Evolutionary conservation across 768 basidiomycete species (phyloP), one percentile per base, ranked within the genome.

Genomic region (Cystobasidium onofrii): DNA sequence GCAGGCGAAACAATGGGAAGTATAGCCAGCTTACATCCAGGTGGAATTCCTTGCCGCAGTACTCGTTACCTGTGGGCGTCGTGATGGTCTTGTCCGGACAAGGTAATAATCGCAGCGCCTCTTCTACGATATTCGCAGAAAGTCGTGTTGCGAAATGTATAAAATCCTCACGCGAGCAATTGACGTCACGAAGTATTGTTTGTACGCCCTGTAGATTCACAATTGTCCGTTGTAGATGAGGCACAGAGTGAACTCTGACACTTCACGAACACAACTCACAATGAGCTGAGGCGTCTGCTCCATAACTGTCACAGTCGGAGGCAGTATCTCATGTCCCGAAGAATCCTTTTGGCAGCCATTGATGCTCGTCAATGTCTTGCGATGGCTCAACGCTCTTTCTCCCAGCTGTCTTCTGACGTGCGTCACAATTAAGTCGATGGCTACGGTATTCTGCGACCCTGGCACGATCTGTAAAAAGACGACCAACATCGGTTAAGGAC

Each of bases 401-500:
- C 88, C 86, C 57, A 98, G 85, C 80, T 96, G 88, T 44, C 88
- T 86, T 31, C 88, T 86, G 73, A 98, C 87, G 79, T 98, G 96
- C 1, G 91, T 92, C 18, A 89, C 88, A 66, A 99, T 92, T 44
- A 99, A 84, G 74, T 96, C 94, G 69, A 96, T 92, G 1, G 95
- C 93, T 12, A 95, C 89, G 25, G 86, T 81, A 78, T 98, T 98
- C 76, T 92, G 87, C 1, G 87, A 86, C 1, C 95, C 95, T 0
- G 94, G 94, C n/a, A 99, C 94, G 76, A 97, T 94, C 93, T 95
- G 75, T n/a, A 64, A 27, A 12, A n/a, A n/a, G n/a, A n/a, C n/a
- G n/a, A n/a, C n/a, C n/a, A n/a, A n/a, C n/a, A n/a, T n/a, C n/a
- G n/a, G n/a, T n/a, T n/a, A n/a, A n/a, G n/a, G n/a, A n/a, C n/a